Evolutionary conservation across 768 basidiomycete genomes (phyloP), one percentile per base, ranked within the genome.

Genomic region (Rhodosporidiobolus sp.): DNA sequence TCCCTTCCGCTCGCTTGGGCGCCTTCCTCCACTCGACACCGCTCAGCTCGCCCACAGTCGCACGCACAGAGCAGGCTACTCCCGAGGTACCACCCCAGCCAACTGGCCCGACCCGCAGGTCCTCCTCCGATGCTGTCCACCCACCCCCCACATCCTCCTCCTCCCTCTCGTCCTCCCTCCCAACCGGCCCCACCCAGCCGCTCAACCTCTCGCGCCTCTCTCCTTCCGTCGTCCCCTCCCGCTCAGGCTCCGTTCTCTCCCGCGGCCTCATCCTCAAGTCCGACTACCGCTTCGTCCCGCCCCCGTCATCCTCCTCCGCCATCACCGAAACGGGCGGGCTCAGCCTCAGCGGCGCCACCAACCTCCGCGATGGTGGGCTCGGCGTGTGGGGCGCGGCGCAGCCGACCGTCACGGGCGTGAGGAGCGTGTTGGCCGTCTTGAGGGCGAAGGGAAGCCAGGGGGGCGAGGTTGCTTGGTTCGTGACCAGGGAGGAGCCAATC

Each of bases 341-440:
- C 35, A 92, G 90, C 69, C 85, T 99, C 16, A 89, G 93, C 79
- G 95, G 96, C 46, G 95, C 95, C 26, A 94, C 95, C 7, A 97
- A 98, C 82, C 97, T 98, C 79, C 85, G 96, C 75, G 88, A 90
- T 20, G 90, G 93, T 16, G 85, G 87, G 62, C 85, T 97, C 46
- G 95, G 94, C 76, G 92, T 99, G 4, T 98, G 90, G 79, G 96
- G 95, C 22, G 92, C 89, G 10, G 95, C 96, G 4, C 96, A 98
- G 79, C 96, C 96, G 20, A 90, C 94, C 4, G 88, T 91, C 1
- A 90, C 92, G 75, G 96, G 95, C 6, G 84, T 99, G 19, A 85
- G 91, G 57, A 94, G 92, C 4, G 91, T 98, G 61, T 83, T 99
- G 8, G 92, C 92, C 30, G 85, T 93, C 19, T 86, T 99, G 11